Evolutionary conservation across 345 rosid species (phyloP), one percentile per base, ranked within the genome.

Genomic region (Murraya koenigii): DNA sequence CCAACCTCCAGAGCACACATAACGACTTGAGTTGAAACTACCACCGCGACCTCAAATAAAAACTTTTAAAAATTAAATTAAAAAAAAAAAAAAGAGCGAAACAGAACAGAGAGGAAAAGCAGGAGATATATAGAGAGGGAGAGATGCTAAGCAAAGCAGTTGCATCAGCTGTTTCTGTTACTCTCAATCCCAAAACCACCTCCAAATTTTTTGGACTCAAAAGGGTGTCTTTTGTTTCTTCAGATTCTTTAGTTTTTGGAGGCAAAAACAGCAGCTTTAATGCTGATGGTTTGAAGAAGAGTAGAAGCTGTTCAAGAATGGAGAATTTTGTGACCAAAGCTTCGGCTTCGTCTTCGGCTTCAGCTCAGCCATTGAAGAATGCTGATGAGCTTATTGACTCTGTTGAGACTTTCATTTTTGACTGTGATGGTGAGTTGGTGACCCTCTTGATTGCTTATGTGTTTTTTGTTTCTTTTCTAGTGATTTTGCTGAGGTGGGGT

Each of bases 351-450:
- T 6, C 38, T 35, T 35, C 47, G 61, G 93, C 88, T 52, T 80
- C 94, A 7, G 85, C 97, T 3, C 89, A 87, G 81, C 94, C 96
- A 47, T 86, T 95, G 75, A 84, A 84, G 84, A 88, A 95, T 76
- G 94, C 97, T 28, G 97, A 91, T 67, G 88, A 86, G 75, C 98
- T 95, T 84, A 92, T 95, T 41, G 86, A 89, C 75, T 93, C 97
- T 64, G 98, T 93, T 55, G 95, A 93, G 85, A 93, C 99, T 41
- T 95, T 95, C 82, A 89, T 95, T 82, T 95, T 93, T 66, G 99
- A 95, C 72, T 95, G 99, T 65, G 98, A 95, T 61, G 99, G 99
- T 93, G 3, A 60, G 97, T 93, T 61, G 99, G 98, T 93, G 3
- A 55, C 56, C 35, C 36, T 20, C 20, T 75, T 63, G n/a, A 7